Conservation (phyloP, 2,329 filamentous ascomycete species). For the Lasiodiplodia theobromae region DNA sequence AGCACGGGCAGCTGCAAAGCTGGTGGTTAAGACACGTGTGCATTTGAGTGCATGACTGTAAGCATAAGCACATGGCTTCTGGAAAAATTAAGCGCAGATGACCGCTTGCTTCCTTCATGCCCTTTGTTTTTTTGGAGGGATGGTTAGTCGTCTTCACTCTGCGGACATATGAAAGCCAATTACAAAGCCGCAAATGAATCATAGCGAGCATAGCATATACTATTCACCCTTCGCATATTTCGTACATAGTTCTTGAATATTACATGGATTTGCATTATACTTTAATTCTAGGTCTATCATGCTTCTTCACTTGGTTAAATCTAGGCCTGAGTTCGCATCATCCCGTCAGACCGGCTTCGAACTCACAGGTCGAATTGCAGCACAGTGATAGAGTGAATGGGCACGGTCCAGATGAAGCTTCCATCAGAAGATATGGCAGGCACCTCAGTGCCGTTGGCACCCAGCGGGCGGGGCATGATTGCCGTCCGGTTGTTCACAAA, state of each 20-base stretch:
- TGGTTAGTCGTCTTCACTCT: no score
- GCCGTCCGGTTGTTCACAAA: constrained; percentile 36
- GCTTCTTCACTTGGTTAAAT: background rate
- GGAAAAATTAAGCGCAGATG: no score
- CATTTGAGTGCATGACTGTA: no score
- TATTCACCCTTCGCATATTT: background rate
- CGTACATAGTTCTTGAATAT: background rate
- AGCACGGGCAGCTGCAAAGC: no score
- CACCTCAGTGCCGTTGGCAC: constrained; percentile 27
- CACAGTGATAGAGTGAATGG: constrained; percentile 37
- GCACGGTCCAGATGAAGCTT: constrained; percentile 37
- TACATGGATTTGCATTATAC: background rate
- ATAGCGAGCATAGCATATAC: no score
- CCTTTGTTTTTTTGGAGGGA: no score
- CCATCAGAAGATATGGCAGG: constrained; percentile 24
- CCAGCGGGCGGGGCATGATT: constrained; percentile 35
- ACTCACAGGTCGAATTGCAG: constrained; percentile 35
- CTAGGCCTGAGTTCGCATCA: background rate
- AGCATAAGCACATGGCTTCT: no score
- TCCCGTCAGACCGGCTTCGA: background rate
- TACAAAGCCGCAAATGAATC: no score
- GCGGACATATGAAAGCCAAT: no score
- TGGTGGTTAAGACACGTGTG: no score
- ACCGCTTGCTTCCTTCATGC: no score
- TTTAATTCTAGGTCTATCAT: background rate